Evolutionary conservation across 306 rosid genomes (phyloP).

Genomic region (Begonia peltatifolia): DNA sequence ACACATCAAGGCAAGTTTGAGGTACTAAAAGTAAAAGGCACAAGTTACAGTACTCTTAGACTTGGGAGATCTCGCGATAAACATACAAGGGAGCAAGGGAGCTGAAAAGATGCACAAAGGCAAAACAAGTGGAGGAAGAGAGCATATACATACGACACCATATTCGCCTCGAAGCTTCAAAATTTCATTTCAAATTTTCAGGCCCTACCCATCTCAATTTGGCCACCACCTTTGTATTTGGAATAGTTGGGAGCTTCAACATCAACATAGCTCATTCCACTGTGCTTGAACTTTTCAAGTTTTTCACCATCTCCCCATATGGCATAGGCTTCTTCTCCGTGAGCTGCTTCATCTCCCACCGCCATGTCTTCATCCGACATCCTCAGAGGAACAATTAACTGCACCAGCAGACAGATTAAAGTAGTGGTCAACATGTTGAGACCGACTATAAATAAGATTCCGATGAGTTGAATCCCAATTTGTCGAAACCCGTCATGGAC

Average conservation of each 20-base stretch:
- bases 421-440: conserved; percentile 20
- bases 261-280: background rate
- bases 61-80: no score
- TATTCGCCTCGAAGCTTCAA: no score
- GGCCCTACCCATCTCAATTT: conserved; percentile 1
- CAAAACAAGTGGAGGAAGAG: no score
- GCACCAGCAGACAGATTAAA: conserved; percentile 13
- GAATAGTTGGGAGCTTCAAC: background rate
- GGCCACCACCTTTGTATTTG: conserved; percentile 1
- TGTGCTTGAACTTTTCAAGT: conserved; percentile 5
- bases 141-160: no score
- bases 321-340: conserved; percentile 34
- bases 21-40: no score
- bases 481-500: conserved; percentile 16
- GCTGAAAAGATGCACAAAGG: no score
- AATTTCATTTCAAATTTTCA: no score
- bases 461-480: conserved; percentile 15
- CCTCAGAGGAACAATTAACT: conserved; percentile 20
- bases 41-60: no score
- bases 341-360: conserved; percentile 33
- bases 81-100: no score
- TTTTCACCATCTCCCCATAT: conserved; percentile 36
- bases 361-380: conserved; percentile 30
- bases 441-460: conserved; percentile 10
- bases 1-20: no score